phyloP scores from a whole-genome alignment of 1,284 basidiomycete genomes.

The Puccinia coronata region DNA sequence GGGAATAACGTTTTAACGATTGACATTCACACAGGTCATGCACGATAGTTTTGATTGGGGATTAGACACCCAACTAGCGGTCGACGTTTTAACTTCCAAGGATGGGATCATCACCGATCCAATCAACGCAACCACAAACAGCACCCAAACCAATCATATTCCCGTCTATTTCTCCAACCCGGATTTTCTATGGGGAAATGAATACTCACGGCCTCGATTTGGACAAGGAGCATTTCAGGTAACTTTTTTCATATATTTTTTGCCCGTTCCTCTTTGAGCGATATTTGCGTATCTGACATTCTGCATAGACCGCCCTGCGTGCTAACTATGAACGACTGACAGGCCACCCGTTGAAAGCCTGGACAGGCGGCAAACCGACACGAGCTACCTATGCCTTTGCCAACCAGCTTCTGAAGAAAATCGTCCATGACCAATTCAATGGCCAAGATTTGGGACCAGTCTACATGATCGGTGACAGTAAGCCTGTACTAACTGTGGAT shows the following conservation, averaged over 20 bases:
- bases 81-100: conserved; percentile 43
- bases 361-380: conserved; percentile 41
- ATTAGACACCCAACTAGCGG: conserved; percentile 33
- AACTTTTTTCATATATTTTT: background rate
- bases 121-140: background rate
- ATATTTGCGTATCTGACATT: background rate
- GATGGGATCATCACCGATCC: conserved; percentile 31
- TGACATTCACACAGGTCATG: conserved; percentile 29
- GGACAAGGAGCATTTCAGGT: conserved; percentile 48
- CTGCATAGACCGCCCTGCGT: conserved; percentile 29
- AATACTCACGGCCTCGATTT: conserved; percentile 40
- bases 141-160: background rate
- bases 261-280: background rate
- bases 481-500: background rate
- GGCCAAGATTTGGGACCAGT: conserved; percentile 7
- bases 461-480: conserved; percentile 48
- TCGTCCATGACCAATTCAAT: conserved; percentile 1
- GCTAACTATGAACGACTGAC: conserved; percentile 35
- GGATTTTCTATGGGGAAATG: conserved; percentile 41
- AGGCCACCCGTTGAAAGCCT: conserved; percentile 29
- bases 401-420: conserved; percentile 20
- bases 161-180: conserved; percentile 47
- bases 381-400: conserved; percentile 34
- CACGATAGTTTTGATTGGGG: conserved; percentile 48
- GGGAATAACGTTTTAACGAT: background rate